Evolutionary conservation across 345 rosid genomes (phyloP).

Genomic region (Eucalyptus curtisii): DNA sequence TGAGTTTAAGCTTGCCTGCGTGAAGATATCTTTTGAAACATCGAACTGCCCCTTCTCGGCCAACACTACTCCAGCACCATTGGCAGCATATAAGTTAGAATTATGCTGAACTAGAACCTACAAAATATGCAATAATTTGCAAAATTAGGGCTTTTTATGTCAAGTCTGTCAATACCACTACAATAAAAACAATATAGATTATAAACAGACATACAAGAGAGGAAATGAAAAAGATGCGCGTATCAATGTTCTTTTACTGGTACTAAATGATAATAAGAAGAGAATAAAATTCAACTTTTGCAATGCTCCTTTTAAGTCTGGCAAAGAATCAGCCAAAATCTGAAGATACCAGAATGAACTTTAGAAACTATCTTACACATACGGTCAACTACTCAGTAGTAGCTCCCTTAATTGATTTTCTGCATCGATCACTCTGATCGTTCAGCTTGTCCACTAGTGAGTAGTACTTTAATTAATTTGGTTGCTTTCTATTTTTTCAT

Average conservation of each 20-base stretch:
- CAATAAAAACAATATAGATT: not conserved
- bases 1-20: conserved; percentile 39
- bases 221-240: not conserved
- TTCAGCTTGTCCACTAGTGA: not conserved
- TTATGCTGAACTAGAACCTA: conserved; percentile 91
- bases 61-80: conserved; percentile 90
- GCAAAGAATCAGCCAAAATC: not conserved
- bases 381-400: not conserved
- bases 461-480: not conserved
- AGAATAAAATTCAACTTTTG: not conserved
- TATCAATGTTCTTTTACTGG: not conserved
- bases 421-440: not conserved
- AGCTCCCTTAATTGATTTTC: not conserved
- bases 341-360: not conserved
- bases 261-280: not conserved
- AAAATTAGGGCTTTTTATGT: not conserved
- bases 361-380: not conserved
- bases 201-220: not conserved
- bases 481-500: not conserved
- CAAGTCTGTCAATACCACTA: not conserved
- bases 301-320: not conserved
- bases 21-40: conserved; percentile 90
- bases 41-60: conserved; percentile 98
- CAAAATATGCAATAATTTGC: not conserved
- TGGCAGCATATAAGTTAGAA: conserved; percentile 92